Base-by-base conservation (phyloP, 768 basidiomycete species). In the Leccinellum luteum region DNA sequence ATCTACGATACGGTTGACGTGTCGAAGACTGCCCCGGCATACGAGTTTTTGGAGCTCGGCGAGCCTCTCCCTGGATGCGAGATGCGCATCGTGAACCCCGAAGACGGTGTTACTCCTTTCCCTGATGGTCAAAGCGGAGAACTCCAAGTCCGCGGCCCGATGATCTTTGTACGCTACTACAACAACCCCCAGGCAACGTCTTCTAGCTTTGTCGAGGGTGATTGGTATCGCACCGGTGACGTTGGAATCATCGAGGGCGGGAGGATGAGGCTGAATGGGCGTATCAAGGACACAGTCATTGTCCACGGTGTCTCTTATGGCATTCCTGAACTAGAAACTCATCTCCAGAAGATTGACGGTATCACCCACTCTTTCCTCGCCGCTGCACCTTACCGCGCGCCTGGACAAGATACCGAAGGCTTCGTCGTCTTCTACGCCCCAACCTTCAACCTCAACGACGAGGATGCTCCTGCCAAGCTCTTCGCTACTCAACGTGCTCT, bases 271-370 rank as follows among this genome's bases (percentile, higher is more conserved):
- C 64, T 78, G 28, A 64, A 71, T 50, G 75, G 76, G 7, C 69
- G 76, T 44, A 73, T 75, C 61, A 77, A 77, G 59, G 76, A 78
- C 25, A 73, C 69, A 17, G 62, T 79, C 59, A 78, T 77, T 56
- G 74, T 78, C 53, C 76, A 79, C 49, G 77, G 78, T 31, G 72
- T 77, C 53, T 78, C 76, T n/a, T 73, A 77, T 55, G 71, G 73
- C 41, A 68, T 74, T 30, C 67, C 72, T 1, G 76, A 78, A 51
- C 66, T 75, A 4, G 75, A 76, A 62, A 67, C 70, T 28, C 72
- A 76, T 55, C 63, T 79, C 41, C 76, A 79, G 63, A 74, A 70
- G 3, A 64, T 77, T 6, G 67, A 70, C 1, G 28, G 28, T 28
- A 6, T 28, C 6, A 28, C 28, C 28, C 28, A 28, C 28, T 28